phyloP scores from a whole-genome alignment of 164 flowering plant species.

The Sextonia rubra region DNA sequence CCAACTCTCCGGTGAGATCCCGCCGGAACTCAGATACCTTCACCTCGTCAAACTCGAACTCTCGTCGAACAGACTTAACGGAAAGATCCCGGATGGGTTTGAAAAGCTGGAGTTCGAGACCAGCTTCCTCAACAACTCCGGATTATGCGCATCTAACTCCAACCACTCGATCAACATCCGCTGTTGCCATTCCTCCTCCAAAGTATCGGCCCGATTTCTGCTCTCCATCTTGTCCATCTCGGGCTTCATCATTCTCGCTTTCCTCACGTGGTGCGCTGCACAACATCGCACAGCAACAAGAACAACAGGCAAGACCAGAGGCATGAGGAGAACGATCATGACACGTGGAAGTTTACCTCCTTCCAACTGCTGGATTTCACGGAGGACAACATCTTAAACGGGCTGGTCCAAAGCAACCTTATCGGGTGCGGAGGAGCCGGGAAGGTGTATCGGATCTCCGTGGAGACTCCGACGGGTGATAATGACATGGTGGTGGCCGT shows the following conservation, averaged over 20 bases:
- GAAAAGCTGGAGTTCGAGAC: conserved; percentile 38
- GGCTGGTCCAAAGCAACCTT: conserved; percentile 47
- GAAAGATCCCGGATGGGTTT: conserved; percentile 49
- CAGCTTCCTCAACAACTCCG: conserved; percentile 69
- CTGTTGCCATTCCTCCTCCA: too few relatives aligned
- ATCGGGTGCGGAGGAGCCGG: conserved; percentile 89
- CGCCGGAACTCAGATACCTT: conserved; percentile 38
- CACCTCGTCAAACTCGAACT: conserved; percentile 47
- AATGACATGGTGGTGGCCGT: conserved; percentile 65
- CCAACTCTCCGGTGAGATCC: conserved; percentile 63
- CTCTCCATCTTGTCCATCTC: conserved; percentile 29
- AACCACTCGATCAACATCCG: too few relatives aligned
- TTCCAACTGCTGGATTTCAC: conserved; percentile 67
- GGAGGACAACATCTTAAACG: conserved; percentile 42
- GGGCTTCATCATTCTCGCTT: conserved; percentile 9
- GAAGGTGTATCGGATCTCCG: conserved; percentile 46
- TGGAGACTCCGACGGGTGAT: conserved; percentile 19
- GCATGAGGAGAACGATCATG: conserved; percentile 9
- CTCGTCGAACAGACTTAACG: conserved; percentile 60
- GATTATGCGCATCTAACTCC: conserved; percentile 39
- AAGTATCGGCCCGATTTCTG: conserved; percentile 25
- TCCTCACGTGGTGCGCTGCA: conserved; percentile 19
- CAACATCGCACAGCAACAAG: too few relatives aligned
- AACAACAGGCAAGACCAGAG: not conserved
- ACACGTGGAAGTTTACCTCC: conserved; percentile 63